Evolutionary conservation across 805 yeast genomes (phyloP).

Genomic region (Myxozyma neglecta): DNA sequence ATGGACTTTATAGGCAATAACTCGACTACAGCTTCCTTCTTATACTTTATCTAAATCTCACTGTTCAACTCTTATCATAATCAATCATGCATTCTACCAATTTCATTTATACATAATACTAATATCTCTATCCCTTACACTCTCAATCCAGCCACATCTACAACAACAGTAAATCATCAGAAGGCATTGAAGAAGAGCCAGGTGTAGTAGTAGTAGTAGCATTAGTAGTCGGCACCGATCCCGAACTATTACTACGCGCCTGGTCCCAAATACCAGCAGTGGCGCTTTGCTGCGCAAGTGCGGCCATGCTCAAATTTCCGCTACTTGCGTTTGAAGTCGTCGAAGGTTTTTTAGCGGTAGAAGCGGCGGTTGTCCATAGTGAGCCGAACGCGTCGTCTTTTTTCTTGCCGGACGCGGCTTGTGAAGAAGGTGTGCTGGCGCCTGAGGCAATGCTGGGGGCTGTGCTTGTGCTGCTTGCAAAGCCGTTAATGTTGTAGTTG

Average conservation of each 20-base stretch:
- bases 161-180: conserved; percentile 14
- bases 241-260: conserved; percentile 16
- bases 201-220: neutral
- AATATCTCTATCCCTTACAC: neutral
- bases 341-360: conserved; percentile 28
- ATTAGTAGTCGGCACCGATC: neutral
- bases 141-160: neutral
- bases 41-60: no score
- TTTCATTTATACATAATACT: no score
- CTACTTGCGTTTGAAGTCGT: neutral
- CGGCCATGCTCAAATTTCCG: conserved; percentile 29
- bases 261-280: conserved; percentile 37
- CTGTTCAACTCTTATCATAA: no score
- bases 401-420: conserved; percentile 18
- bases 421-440: conserved; percentile 20
- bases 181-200: neutral
- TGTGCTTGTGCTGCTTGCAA: neutral
- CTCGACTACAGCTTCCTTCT: no score
- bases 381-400: conserved; percentile 44
- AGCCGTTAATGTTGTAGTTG: conserved; percentile 8
- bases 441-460: neutral
- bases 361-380: conserved; percentile 41
- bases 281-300: conserved; percentile 38
- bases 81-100: no score
- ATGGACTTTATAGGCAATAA: no score